A percentile compares a stretch with the other conserved stretches of the same genome.
phyloP scores from a whole-genome alignment of 23 red algal species.

The Pyropia haitanensis region DNA sequence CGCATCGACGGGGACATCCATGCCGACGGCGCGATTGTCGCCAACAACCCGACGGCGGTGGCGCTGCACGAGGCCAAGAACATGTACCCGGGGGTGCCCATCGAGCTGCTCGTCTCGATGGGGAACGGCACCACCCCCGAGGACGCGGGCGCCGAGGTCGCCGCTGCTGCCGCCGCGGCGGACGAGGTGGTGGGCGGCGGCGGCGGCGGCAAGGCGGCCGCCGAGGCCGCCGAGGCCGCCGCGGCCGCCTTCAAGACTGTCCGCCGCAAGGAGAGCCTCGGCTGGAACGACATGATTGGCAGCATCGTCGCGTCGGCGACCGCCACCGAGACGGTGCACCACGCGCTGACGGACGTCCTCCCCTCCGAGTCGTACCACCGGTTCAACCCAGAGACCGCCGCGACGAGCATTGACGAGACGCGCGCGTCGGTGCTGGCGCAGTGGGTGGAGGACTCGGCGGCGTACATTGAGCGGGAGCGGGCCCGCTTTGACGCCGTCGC shows the following conservation, averaged over 20 bases:
- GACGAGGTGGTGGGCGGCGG: no score
- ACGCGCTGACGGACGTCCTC: slow-evolving; percentile 84
- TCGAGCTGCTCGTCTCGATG: slow-evolving; percentile 71
- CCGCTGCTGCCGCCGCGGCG: not conserved
- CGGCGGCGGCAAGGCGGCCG: no score
- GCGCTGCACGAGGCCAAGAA: slow-evolving; percentile 81
- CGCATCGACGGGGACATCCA: slow-evolving; percentile 76
- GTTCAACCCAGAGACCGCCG: slow-evolving; percentile 75
- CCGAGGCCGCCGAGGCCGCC: no score
- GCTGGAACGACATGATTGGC: slow-evolving; percentile 95
- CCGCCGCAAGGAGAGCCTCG: slow-evolving; percentile 22
- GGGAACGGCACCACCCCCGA: slow-evolving; percentile 50
- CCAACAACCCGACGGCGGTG: slow-evolving; percentile 89
- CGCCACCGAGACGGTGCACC: slow-evolving; percentile 85
- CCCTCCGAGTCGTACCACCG: slow-evolving; percentile 83
- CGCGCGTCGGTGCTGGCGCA: slow-evolving; percentile 46
- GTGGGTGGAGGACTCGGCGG: slow-evolving; percentile 39
- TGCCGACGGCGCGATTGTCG: slow-evolving; percentile 91
- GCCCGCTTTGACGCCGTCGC: slow-evolving; percentile 59
- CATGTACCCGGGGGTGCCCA: slow-evolving; percentile 87
- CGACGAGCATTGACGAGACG: slow-evolving; percentile 81
- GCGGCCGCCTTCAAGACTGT: no score
- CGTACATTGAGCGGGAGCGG: slow-evolving; percentile 26
- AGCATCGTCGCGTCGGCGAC: slow-evolving; percentile 90
- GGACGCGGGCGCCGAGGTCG: slow-evolving; percentile 5